Evolutionary conservation across 2,329 filamentous ascomycete genomes (phyloP), one percentile per base, ranked within the genome.

Genomic region (Trichoderma sp.): DNA sequence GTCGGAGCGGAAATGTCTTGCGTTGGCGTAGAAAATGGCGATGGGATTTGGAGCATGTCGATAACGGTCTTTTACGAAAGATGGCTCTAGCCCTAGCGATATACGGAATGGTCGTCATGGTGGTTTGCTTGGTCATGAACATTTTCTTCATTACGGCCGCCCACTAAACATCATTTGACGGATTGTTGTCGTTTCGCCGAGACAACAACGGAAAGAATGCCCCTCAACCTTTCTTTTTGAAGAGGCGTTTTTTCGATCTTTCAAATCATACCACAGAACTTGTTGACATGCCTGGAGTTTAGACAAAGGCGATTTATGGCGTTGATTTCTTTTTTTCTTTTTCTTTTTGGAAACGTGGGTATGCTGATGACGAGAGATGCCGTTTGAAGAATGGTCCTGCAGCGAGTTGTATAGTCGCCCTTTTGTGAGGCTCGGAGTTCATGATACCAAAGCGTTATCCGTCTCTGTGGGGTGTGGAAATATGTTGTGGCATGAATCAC

Each of bases 21-120:
- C 81, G 86, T 81, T 83, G 84, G 87, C 83, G 86, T 78, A 83
- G 85, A 81, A 85, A 85, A 84, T 86, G 85, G 86, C 82, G 87
- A 74, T 87, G 88, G 88, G 85, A 88, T 76, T 79, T 90, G 74
- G 83, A 91, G 82, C 84, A 91, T 83, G 76, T 95, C 81, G 90
- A 89, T 83, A 83, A 90, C 81, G 79, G 87, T 76, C 71, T 86
- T 86, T 80, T 98, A 69, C 87, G 96, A 72, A 92, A 90, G 77
- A 81, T 93, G 73, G 91, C 94, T 68, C 84, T 98, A 61, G 91
- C 85, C 0, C 84, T 99, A 72, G 91, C 93, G 8, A 85, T 94
- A 9, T 99, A 99, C 78, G 96, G 96, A 23, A 75, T 93, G 9
- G 82, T 92, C 63, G 94, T 99, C 68, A 98, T 99, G 96, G 83